Evolutionary conservation across 225 moss, liverwort and hornwort species (phyloP), one percentile per base, ranked within the genome.

Genomic region (Marchantia polymorpha): DNA sequence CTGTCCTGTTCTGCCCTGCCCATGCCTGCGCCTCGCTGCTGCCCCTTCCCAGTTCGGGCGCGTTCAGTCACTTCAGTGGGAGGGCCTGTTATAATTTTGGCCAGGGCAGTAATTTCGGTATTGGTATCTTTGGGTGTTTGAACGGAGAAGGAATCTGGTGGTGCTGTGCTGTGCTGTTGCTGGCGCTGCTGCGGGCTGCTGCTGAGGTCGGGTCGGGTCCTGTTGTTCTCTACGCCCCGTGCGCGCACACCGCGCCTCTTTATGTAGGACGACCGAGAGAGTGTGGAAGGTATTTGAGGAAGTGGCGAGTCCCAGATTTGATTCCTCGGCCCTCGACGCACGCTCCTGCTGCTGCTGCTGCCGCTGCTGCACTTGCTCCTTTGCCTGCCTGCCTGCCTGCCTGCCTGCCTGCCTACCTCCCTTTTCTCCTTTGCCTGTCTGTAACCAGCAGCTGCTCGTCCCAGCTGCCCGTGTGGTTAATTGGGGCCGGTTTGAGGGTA

Each of bases 261-360:
- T 72, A 72, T 52, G 73, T 73, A 55, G 52, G 73, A 73, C 25
- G 73, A 54, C 73, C 52, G 52, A 23, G 73, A 67, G 17, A 54
- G n/a, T 3, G 52, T 11, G 73, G 12, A 73, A 55, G 56, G 52
- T 52, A 72, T 49, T 72, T 67, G 67, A 67, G 12, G 29, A 56
- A 67, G 67, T 67, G 16, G 67, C 67, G 8, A 67, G 30, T 67
- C 30, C 5, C 29, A 67, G 29, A 31, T 67, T 67, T 67, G 27
- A 67, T 67, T 67, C 67, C 67, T 67, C 31, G 29, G 67, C 31
- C 67, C 1, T 67, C 67, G 67, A 27, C 67, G 67, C 58, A 39
- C 39, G 58, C 29, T 67, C 31, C 67, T 29, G 39, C 39, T 39
- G 39, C 39, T 39, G 39, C 39, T 39, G 19, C 56, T 12, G 56